These are phyloP conservation scores for Amanita pallidorosea DNA, from an alignment of 768 basidiomycete genomes.

Conservation along the genomic window DNA sequence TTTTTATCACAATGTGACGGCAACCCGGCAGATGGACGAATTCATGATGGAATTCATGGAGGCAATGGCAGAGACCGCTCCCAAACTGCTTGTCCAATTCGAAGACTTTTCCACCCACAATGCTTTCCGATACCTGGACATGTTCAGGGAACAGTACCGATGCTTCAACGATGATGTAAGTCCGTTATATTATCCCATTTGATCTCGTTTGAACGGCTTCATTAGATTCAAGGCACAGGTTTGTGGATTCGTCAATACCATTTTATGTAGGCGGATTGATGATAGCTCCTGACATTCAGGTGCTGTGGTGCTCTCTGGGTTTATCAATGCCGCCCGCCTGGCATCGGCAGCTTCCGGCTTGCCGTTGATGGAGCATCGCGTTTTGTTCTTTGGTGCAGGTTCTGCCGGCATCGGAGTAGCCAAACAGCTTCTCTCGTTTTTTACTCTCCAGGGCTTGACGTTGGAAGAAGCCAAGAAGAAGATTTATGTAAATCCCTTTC, in stretches of 20 bases:
- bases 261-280: slow-evolving; percentile 4
- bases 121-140: slow-evolving; percentile 63
- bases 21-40: slow-evolving; percentile 40
- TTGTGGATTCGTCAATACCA: slow-evolving; percentile 1
- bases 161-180: slow-evolving; percentile 70
- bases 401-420: slow-evolving; percentile 86
- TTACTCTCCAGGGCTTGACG: slow-evolving; percentile 54
- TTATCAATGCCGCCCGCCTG: slow-evolving; percentile 61
- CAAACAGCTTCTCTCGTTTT: slow-evolving; percentile 74
- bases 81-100: slow-evolving; percentile 60
- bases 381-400: slow-evolving; percentile 89
- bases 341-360: slow-evolving; percentile 41
- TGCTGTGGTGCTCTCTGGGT: slow-evolving; percentile 65
- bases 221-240: slow-evolving; percentile 57
- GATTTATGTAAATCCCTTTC: slow-evolving; percentile 48
- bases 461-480: slow-evolving; percentile 55
- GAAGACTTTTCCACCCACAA: slow-evolving; percentile 74
- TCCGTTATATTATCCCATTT: slow-evolving; percentile 5
- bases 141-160: slow-evolving; percentile 45
- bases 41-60: slow-evolving; percentile 76
- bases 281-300: slow-evolving; percentile 22
- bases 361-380: slow-evolving; percentile 61
- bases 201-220: slow-evolving; percentile 5
- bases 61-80: slow-evolving; percentile 54
- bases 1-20: neutral